Base-by-base conservation (phyloP, 1,139 yeast species). In the Magnusiomyces magnusii region DNA sequence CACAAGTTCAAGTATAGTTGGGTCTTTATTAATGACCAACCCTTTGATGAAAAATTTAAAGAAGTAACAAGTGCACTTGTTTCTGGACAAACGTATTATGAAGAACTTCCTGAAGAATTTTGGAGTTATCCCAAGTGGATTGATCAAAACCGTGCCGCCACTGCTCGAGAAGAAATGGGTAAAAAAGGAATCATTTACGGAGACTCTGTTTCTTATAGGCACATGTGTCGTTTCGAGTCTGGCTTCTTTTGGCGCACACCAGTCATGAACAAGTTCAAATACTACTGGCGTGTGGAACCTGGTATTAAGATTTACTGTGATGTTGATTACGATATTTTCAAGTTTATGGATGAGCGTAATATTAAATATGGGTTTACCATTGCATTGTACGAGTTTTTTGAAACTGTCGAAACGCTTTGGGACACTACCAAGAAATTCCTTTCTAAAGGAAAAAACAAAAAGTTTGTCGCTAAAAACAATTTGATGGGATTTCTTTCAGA, bases 221-320 rank as follows among this genome's bases (percentile, higher is more conserved):
- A 86, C 75, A 91, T 92, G 97, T 92, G 97, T 75, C 84, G 98
- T 73, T 92, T 79, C 69, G 96, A 91, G 74, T 85, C 95, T 50
- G 97, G 97, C 0, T 90, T 91, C 74, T 91, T 92, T 78, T 91
- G 84, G 80, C 81, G 90, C 74, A 95, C 88, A 68, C 84, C 83
- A 58, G 72, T 86, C 51, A 73, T 90, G 77, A 80, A 79, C 62
- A 85, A 86, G 56, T 90, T 84, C 75, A 91, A 87, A 68, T 90
- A 84, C 77, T 91, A 91, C 78, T 92, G 97, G 97, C 85, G 97
- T 76, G 97, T 92, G 62, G 98, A 92, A 75, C 97, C 97, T 44
- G 95, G 87, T 71, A 82, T 90, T 74, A 81, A 84, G 71, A 79
- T 90, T 57, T 84, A 74, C 71, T 90, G 97, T 77, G 93, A 90